Evolutionary conservation across 2,329 filamentous ascomycete genomes (phyloP), one percentile per base, ranked within the genome.

Genomic region (Alternaria conjuncta): DNA sequence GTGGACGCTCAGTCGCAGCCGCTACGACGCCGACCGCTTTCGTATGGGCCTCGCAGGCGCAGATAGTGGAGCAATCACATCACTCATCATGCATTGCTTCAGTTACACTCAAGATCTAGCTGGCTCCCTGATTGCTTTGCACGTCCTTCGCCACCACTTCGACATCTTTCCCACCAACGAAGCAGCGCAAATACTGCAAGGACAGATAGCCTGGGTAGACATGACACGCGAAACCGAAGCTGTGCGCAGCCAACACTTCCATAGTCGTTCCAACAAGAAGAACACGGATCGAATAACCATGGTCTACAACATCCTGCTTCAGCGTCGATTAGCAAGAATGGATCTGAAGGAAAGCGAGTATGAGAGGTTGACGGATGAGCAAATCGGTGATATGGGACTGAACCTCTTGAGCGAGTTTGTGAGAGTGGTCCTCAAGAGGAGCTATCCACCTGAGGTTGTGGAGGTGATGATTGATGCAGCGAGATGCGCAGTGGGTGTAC

Each of bases 41-140:
- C 65, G 64, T 1, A 68, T 68, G 12, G 76, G 75, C 2, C 64
- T 79, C 6, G 67, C 70, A 15, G 74, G 61, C 15, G 53, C 59
- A n/a, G 61, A 74, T 15, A 60, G 65, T 12, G 70, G 67, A 12
- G 75, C 74, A 6, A 68, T 78, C 18, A 67, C 61, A 10, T 60
- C 58, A 13, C 59, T 78, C 20, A 69, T 80, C n/a, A 67, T 79
- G 65, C 72, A 78, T 36, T 79, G 76, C 63, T 80, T 80, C 66
- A 75, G 74, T 63, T 76, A 73, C 45, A 68, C 64, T 20, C 65
- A 72, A 26, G 78, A 80, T 57, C 61, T 79, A 2, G 61, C 73
- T 13, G 79, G 78, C n/a, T 72, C 74, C 6, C 73, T 80, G 9
- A 65, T 80, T 15, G 73, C 77, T n/a, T 51, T 80, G 25, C 75